These are phyloP conservation scores for Gamsiella multidivaricata DNA, from an alignment of 192 early-diverging fungal species.

Conservation along the genomic window DNA sequence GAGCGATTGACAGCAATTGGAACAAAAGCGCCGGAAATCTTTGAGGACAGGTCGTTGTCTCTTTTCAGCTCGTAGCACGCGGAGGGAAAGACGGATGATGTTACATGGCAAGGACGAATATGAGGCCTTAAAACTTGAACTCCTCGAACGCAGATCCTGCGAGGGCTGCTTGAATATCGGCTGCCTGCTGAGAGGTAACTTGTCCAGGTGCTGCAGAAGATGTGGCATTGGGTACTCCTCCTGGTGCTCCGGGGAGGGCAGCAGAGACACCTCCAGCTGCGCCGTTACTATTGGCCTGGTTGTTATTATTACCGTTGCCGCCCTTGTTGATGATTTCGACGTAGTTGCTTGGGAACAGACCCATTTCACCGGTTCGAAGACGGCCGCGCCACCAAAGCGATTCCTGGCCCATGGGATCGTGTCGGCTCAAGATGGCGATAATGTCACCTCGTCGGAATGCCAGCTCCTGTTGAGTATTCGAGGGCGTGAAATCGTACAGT, in stretches of 20 bases:
- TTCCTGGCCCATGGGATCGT: conserved; percentile 79
- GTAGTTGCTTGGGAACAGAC: conserved; percentile 93
- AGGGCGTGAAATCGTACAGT: conserved; percentile 87
- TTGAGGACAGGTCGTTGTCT: too few relatives aligned
- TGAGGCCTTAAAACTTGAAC: conserved; percentile 45
- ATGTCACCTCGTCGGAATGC: conserved; percentile 87
- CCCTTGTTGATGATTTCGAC: conserved; percentile 89
- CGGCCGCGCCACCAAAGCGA: conserved; percentile 94
- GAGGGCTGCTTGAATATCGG: conserved; percentile 43
- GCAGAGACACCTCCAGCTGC: neutral
- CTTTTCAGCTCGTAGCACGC: too few relatives aligned
- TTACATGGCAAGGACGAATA: neutral
- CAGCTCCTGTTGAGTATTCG: conserved; percentile 73
- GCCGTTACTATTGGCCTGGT: neutral
- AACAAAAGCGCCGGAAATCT: too few relatives aligned
- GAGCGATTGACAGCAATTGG: too few relatives aligned
- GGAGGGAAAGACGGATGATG: neutral
- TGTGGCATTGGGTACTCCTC: conserved; percentile 20
- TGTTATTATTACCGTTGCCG: conserved; percentile 33
- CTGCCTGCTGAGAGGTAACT: conserved; percentile 37
- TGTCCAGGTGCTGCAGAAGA: conserved; percentile 16
- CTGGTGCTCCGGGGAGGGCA: conserved; percentile 18
- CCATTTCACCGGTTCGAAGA: conserved; percentile 82
- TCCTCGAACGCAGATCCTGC: conserved; percentile 50
- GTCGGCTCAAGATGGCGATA: conserved; percentile 87